Evolutionary conservation across 306 rosid genomes (phyloP).

Genomic region (Dicorynia guianensis): DNA sequence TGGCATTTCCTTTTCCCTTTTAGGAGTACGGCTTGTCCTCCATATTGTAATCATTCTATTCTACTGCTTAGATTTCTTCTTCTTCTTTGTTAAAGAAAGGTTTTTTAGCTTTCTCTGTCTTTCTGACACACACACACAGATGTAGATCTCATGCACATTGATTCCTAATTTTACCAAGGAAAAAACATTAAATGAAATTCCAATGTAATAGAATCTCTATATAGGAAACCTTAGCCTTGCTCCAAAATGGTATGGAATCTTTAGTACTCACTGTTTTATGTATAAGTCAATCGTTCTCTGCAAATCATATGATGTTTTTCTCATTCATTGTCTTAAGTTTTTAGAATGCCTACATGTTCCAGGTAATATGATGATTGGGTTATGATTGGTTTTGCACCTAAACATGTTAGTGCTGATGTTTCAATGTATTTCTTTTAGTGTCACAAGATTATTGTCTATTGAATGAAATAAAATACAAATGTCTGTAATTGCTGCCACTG

Average conservation of each 20-base stretch:
- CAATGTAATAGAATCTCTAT: too few relatives aligned
- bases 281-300: neutral
- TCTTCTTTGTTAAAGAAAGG: too few relatives aligned
- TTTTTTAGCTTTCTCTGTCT: too few relatives aligned
- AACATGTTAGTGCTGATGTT: constrained; percentile 10
- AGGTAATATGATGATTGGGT: neutral
- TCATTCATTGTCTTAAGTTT: neutral
- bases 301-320: constrained; percentile 12
- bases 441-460: neutral
- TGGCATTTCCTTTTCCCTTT: too few relatives aligned
- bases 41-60: too few relatives aligned
- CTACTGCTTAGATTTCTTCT: too few relatives aligned
- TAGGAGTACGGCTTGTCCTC: too few relatives aligned
- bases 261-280: neutral
- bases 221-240: neutral
- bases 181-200: too few relatives aligned
- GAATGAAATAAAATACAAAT: constrained; percentile 29
- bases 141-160: too few relatives aligned
- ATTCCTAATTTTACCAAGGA: too few relatives aligned
- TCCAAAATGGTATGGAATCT: neutral
- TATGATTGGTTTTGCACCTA: constrained; percentile 10
- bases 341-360: too few relatives aligned
- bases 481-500: constrained; percentile 23
- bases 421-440: constrained; percentile 8
- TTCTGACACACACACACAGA: too few relatives aligned